phyloP scores from a whole-genome alignment of 805 yeast species.

The Pichia paraexigua region DNA sequence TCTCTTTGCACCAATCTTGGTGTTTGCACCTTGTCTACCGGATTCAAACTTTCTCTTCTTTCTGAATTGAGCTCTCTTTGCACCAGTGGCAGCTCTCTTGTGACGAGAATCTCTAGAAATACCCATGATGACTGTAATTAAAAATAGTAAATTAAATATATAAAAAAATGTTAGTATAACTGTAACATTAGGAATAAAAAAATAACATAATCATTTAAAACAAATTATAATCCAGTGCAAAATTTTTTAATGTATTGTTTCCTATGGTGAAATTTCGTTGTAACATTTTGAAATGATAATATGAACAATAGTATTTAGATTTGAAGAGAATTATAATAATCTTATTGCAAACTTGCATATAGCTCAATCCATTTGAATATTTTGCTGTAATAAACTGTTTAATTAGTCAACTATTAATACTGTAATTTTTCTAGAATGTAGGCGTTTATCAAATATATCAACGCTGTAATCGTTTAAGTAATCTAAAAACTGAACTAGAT shows the following conservation, averaged over 20 bases:
- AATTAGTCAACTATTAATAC: not conserved
- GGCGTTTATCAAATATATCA: not conserved
- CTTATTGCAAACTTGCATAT: no score
- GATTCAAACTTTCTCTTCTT: conserved; percentile 99
- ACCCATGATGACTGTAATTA: conserved; percentile 66
- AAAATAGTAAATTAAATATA: not conserved
- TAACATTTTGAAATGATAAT: no score
- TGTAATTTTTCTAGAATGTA: not conserved
- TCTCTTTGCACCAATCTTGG: conserved; percentile 98
- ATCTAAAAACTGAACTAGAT: not conserved
- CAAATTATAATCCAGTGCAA: not conserved
- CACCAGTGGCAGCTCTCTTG: conserved; percentile 99
- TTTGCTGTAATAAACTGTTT: not conserved
- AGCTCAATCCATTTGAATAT: no score
- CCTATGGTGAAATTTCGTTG: not conserved
- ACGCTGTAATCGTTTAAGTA: not conserved
- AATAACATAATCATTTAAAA: not conserved
- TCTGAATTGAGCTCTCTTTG: conserved; percentile 99
- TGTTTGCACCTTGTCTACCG: conserved; percentile 99
- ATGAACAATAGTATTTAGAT: no score
- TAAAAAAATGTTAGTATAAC: conserved; percentile 5
- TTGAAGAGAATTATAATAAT: no score
- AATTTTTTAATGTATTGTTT: not conserved
- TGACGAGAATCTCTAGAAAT: conserved; percentile 99
- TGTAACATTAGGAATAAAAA: not conserved